A percentile compares a stretch with the other conserved stretches of the same genome.
Evolutionary conservation across 805 yeast genomes (phyloP).

Genomic region (Candida orba): DNA sequence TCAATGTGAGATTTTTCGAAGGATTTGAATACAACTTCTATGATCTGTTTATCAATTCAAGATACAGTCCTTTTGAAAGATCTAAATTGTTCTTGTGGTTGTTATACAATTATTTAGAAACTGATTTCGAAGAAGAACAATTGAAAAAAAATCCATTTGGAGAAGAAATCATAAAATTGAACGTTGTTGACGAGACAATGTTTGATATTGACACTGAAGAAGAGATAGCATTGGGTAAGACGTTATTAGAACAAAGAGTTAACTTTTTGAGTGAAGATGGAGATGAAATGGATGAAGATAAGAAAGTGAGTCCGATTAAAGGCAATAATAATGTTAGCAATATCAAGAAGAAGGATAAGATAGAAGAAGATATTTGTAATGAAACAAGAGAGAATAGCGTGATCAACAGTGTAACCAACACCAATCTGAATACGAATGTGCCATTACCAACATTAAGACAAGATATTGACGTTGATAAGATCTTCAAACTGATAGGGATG

Average conservation of each 20-base stretch:
- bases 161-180: slow-evolving; percentile 30
- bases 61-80: slow-evolving; percentile 56
- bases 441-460: slow-evolving; percentile 13
- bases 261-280: slow-evolving; percentile 26
- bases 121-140: slow-evolving; percentile 48
- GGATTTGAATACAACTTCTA: slow-evolving; percentile 45
- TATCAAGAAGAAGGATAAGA: neutral
- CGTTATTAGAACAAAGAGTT: slow-evolving; percentile 31
- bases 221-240: slow-evolving; percentile 37
- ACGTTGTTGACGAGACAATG: slow-evolving; percentile 20
- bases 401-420: neutral
- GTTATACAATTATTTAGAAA: slow-evolving; percentile 72
- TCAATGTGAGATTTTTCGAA: slow-evolving; percentile 30
- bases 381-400: neutral
- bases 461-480: slow-evolving; percentile 21
- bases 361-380: neutral
- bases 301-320: neutral
- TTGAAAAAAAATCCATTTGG: slow-evolving; percentile 54
- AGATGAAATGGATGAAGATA: slow-evolving; percentile 2
- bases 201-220: slow-evolving; percentile 35
- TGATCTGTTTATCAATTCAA: slow-evolving; percentile 63
- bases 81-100: slow-evolving; percentile 79
- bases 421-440: neutral
- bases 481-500: slow-evolving; percentile 10
- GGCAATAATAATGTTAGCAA: neutral